A percentile compares a stretch with the other conserved stretches of the same genome.
These are phyloP conservation scores for Grigorovia transvaalensis DNA, from an alignment of 805 yeast species.

Conservation along the genomic window DNA sequence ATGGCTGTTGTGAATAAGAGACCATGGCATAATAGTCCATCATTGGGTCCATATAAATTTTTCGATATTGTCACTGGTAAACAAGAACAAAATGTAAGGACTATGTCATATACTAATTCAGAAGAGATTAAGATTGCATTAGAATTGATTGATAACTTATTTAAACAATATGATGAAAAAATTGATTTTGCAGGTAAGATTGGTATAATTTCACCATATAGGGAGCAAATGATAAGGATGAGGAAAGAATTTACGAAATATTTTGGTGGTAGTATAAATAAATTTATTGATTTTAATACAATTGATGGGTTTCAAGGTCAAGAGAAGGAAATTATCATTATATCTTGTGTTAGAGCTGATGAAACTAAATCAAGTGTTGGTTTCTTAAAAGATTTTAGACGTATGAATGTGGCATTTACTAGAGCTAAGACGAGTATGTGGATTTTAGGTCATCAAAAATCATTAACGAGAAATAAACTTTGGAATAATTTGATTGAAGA, in stretches of 20 bases:
- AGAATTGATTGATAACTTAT: conserved; percentile 50
- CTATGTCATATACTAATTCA: conserved; percentile 61
- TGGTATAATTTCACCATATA: conserved; percentile 91
- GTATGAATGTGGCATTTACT: conserved; percentile 95
- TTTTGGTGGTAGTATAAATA: conserved; percentile 54
- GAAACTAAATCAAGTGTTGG: conserved; percentile 54
- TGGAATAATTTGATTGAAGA: conserved; percentile 66
- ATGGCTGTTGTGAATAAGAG: conserved; percentile 50
- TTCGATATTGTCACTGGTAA: conserved; percentile 55
- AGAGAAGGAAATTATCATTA: conserved; percentile 81
- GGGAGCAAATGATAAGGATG: conserved; percentile 65
- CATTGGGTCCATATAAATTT: conserved; percentile 68
- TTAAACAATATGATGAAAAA: conserved; percentile 34
- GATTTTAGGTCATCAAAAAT: conserved; percentile 75
- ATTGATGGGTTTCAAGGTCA: conserved; percentile 98
- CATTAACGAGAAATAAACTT: conserved; percentile 52
- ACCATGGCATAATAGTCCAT: conserved; percentile 59
- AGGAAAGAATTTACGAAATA: conserved; percentile 44
- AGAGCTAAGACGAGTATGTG: conserved; percentile 88
- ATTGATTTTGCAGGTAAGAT: conserved; percentile 56
- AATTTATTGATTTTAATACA: conserved; percentile 78
- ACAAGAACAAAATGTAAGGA: conserved; percentile 53
- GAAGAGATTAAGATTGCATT: conserved; percentile 67
- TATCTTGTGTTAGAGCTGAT: conserved; percentile 92
- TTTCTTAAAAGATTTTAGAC: conserved; percentile 78